Conservation (phyloP, 2,329 filamentous ascomycete species). For the Colletotrichum tropicale region DNA sequence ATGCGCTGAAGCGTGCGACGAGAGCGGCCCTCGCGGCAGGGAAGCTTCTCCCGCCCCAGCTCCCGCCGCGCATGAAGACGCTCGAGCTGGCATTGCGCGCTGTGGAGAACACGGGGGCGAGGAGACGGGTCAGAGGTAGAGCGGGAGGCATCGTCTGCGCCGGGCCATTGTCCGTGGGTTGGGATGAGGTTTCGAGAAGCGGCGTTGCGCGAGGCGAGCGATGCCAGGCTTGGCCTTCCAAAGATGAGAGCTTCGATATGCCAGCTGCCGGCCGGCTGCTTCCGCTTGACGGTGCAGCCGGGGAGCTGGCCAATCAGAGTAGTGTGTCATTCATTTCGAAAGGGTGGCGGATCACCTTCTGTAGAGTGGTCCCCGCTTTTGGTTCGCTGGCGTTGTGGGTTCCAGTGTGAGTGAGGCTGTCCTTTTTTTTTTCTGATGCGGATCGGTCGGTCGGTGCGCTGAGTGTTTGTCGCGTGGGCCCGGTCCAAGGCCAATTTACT, state of each 20-base stretch:
- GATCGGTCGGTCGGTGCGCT: conserved; percentile 9
- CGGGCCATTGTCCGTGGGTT: conserved; percentile 16
- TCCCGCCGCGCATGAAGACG: not conserved
- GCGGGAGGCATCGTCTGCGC: conserved; percentile 11
- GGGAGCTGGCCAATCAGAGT: not conserved
- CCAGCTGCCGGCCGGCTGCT: not conserved
- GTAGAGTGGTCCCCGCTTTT: not conserved
- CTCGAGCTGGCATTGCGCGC: not conserved
- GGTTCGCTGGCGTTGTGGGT: conserved; percentile 9
- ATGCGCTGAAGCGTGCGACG: conserved; percentile 33
- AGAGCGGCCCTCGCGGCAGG: not conserved
- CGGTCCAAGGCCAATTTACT: conserved; percentile 3
- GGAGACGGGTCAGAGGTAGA: not conserved
- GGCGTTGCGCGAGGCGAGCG: not conserved
- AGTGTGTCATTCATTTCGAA: not conserved
- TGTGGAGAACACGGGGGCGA: not conserved
- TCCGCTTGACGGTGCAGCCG: not conserved
- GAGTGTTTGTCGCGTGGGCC: not conserved
- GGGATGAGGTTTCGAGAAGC: conserved; percentile 5
- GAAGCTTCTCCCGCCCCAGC: not conserved
- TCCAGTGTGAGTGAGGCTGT: not conserved
- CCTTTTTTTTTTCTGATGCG: not conserved
- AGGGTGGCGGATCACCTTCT: not conserved
- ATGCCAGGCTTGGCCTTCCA: not conserved
- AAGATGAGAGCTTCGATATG: not conserved